Evolutionary conservation across 768 basidiomycete species (phyloP).

Genomic region (Cyclocybe aegerita): DNA sequence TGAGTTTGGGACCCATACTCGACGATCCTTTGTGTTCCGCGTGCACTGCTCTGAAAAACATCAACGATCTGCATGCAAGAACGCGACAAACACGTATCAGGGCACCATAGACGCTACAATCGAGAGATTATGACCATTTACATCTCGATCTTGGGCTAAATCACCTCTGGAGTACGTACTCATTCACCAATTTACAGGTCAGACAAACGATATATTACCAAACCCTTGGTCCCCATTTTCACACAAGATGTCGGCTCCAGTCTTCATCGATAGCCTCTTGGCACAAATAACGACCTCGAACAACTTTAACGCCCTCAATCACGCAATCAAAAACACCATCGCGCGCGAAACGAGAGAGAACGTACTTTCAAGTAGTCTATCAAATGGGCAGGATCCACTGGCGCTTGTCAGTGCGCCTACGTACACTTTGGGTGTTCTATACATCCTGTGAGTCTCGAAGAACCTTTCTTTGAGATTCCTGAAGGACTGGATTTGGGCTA

Average conservation of each 20-base stretch:
- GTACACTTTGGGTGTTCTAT: slow-evolving; percentile 67
- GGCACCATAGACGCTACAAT: too few relatives aligned
- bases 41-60: too few relatives aligned
- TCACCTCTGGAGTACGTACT: too few relatives aligned
- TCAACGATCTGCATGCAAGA: too few relatives aligned
- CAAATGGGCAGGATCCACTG: slow-evolving; percentile 70
- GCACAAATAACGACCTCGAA: slow-evolving; percentile 44
- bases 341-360: slow-evolving; percentile 60
- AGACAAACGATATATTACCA: too few relatives aligned
- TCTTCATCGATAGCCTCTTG: slow-evolving; percentile 17
- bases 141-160: too few relatives aligned
- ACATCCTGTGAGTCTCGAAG: slow-evolving; percentile 60
- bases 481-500: background rate
- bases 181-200: too few relatives aligned
- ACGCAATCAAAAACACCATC: slow-evolving; percentile 43
- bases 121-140: too few relatives aligned
- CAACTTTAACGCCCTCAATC: slow-evolving; percentile 36
- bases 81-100: too few relatives aligned
- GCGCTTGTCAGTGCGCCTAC: slow-evolving; percentile 48
- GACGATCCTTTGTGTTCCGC: too few relatives aligned
- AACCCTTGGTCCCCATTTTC: background rate
- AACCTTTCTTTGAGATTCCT: background rate
- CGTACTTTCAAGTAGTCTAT: slow-evolving; percentile 51
- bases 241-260: slow-evolving; percentile 6
- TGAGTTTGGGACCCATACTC: too few relatives aligned